These are phyloP conservation scores for Guadua angustifolia DNA, from an alignment of 176 grass and related monocot genomes.

Conservation along the genomic window DNA sequence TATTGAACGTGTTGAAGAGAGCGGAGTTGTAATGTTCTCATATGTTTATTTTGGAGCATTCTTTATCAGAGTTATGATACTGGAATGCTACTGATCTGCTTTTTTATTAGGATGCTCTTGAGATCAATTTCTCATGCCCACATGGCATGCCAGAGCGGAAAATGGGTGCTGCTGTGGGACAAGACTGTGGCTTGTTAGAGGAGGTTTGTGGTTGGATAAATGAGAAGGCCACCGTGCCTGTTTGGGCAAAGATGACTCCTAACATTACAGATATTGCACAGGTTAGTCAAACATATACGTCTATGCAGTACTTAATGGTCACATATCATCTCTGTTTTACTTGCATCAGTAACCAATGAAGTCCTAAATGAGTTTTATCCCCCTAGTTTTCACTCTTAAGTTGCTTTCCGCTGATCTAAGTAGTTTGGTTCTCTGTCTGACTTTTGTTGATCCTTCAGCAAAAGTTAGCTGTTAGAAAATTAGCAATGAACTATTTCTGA, in stretches of 20 bases:
- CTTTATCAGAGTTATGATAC: conserved; percentile 15
- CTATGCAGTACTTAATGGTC: background rate
- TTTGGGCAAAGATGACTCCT: conserved; percentile 99
- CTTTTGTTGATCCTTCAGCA: background rate
- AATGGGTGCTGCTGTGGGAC: conserved; percentile 97
- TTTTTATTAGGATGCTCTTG: conserved; percentile 75
- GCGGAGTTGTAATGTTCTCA: conserved; percentile 57
- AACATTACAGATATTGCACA: conserved; percentile 97
- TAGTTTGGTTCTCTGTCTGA: conserved; percentile 29
- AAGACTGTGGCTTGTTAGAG: conserved; percentile 85
- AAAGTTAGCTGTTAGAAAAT: conserved; percentile 36
- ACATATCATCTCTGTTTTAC: background rate
- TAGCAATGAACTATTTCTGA: conserved; percentile 3
- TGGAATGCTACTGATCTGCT: conserved; percentile 26
- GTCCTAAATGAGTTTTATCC: conserved; percentile 2
- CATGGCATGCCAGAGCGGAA: conserved; percentile 99
- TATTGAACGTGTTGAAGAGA: conserved; percentile 89
- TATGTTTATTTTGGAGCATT: conserved; percentile 23
- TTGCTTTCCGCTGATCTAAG: conserved; percentile 21
- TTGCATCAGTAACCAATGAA: background rate
- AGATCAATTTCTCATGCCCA: conserved; percentile 99
- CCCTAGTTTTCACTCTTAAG: background rate
- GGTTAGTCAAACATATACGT: conserved; percentile 50
- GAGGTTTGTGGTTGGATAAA: conserved; percentile 96
- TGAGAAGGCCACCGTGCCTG: conserved; percentile 96